Conservation (phyloP, 768 basidiomycete species). For the Trametes cingulata region DNA sequence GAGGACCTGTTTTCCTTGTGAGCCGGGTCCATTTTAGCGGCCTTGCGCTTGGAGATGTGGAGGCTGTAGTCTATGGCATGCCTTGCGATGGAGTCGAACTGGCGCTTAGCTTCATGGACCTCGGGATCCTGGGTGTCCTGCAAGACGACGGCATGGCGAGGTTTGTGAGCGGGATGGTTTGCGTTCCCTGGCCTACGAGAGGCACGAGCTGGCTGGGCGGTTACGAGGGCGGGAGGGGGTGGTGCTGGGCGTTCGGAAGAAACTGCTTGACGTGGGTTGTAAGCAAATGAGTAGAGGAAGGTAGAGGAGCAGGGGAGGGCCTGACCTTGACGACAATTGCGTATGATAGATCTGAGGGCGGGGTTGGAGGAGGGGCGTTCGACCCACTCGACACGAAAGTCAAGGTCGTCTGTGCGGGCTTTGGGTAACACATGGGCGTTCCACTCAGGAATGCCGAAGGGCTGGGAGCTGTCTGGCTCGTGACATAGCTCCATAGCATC, state of each 20-base stretch:
- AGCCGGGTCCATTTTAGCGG: background rate
- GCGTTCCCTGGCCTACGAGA: background rate
- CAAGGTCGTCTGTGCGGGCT: background rate
- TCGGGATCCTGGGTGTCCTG: background rate
- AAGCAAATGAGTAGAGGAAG: too few species aligned
- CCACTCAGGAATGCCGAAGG: background rate
- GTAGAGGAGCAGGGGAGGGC: too few species aligned
- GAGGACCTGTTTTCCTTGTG: background rate
- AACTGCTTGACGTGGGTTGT: background rate
- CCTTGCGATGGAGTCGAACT: background rate
- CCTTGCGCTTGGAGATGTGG: background rate
- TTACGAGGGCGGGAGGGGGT: background rate
- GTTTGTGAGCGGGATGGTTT: constrained; percentile 3
- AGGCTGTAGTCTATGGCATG: background rate
- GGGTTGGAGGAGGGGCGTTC: too few species aligned
- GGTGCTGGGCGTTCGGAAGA: background rate
- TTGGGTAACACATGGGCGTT: background rate
- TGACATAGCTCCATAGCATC: background rate
- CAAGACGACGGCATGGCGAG: background rate
- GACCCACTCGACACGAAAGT: background rate
- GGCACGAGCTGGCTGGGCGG: background rate
- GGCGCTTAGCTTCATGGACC: background rate
- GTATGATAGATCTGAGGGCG: too few species aligned
- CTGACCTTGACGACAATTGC: too few species aligned
- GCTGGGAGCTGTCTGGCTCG: constrained; percentile 6